Evolutionary conservation across 371 early-diverging fungal species (phyloP), one percentile per base, ranked within the genome.

Genomic region (Mucor sp.): DNA sequence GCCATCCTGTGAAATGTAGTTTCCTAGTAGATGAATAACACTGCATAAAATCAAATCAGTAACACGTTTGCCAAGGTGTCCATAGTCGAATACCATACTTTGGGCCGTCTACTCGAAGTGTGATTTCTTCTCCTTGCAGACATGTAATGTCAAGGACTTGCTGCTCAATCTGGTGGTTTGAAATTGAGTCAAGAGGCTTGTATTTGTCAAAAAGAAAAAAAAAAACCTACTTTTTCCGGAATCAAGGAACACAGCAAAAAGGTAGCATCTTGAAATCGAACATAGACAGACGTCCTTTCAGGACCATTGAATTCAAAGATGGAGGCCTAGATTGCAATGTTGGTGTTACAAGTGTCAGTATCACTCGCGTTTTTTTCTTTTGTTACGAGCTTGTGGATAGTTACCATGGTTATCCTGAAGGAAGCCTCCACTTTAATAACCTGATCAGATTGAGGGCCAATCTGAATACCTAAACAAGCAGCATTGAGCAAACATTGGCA

Each of bases 101-200:
- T 47, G 81, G 68, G 89, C 94, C 69, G 48, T 78, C 78, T 47
- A 82, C 82, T 47, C 83, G 81, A 72, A 95, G 90, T 3, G 90
- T 88, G 63, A 95, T 83, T 63, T 86, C 85, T 80, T 93, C 91
- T 68, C 94, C 95, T 74, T 89, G 93, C 35, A 85, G 80, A 74
- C 93, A 90, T 39, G 79, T 80, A 19, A 94, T 66, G 66, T 94
- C 92, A 60, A 95, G 76, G 5, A 72, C 62, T 78, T 92, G 91
- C 81, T 92, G 91, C 79, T 94, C 94, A 44, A 72, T 65, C 59
- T 72, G 12, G 12, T 12, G 27, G 9, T 27, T 53, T 5, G 15
- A 25, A 25, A 14, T 53, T 12, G 27, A 53, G 14, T 25, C 12
- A 53, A 8, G 23, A 53, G 25, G 27, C 53, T 53, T 53, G 7